Base-by-base conservation (phyloP, 2,329 filamentous ascomycete species). In the Orbilia quercus region DNA sequence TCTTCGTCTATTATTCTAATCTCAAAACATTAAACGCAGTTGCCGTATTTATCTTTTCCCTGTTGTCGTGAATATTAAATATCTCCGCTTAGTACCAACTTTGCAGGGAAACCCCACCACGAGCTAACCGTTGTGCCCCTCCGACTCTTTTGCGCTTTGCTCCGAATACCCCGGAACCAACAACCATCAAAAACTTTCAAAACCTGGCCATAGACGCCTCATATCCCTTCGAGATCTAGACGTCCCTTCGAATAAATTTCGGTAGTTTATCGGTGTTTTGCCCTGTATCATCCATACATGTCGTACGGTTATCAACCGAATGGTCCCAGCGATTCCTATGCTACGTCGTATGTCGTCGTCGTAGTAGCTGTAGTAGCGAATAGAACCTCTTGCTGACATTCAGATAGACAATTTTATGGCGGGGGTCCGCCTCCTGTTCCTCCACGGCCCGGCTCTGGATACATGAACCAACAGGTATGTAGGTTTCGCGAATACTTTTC, bases 291-390 rank as follows among this genome's bases (percentile, higher is more conserved):
- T 50, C 36, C 42, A 73, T 73, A 73, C 69, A 73, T 73, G 69
- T 73, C 69, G 69, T 73, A 73, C 67, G 67, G 60, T 42, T 66
- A 66, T 34, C 69, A 66, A 54, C 12, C 58, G 66, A 73, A 66
- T 57, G 69, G 60, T 66, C 69, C 69, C 40, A 73, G 69, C 60
- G 60, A 73, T 66, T 73, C 69, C 25, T 73, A 73, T 66, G 69
- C 69, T 42, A 73, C 69, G 51, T 73, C 69, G 69, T 73, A 73
- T 50, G 69, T 73, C 34, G 6, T 28, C 44, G 23, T 23, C 23
- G 4, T 34, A 9, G 42, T 20, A 5, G 36, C 34, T 47, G 42
- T n/a, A n/a, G 31, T 22, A 28, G 20, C 53, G 9, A 54, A 51
- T 2, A 51, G 23, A 42, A 28, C 44, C 20, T 57, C 18, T 7